Percentiles rank a stretch among this genome's conserved stretches.
phyloP scores from a whole-genome alignment of 495 filamentous ascomycete species.

The Astrocystis sublimbata region DNA sequence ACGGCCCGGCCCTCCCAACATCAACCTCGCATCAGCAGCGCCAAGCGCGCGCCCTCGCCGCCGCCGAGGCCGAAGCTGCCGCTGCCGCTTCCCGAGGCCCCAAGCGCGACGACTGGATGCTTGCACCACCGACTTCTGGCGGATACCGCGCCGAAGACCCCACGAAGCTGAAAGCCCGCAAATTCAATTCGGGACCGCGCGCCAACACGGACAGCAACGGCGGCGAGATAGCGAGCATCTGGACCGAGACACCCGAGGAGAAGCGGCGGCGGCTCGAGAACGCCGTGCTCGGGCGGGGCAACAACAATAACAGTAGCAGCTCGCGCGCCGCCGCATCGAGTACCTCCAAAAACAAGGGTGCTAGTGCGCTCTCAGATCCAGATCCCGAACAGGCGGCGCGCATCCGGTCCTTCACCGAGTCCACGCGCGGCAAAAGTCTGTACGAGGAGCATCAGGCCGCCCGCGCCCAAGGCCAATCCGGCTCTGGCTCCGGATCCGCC shows the following conservation, averaged over 20 bases:
- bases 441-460: constrained; percentile 60
- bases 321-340: neutral
- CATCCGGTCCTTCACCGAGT: constrained; percentile 40
- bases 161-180: constrained; percentile 76
- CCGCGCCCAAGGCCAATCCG: neutral
- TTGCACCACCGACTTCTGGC: constrained; percentile 71
- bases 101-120: constrained; percentile 90
- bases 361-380: too few species aligned
- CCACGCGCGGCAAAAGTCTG: constrained; percentile 62
- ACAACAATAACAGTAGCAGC: neutral
- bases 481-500: constrained; percentile 4
- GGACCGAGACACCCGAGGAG: constrained; percentile 91
- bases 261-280: constrained; percentile 78
- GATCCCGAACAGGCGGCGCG: constrained; percentile 41
- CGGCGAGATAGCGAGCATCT: constrained; percentile 61
- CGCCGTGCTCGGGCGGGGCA: constrained; percentile 75
- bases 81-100: constrained; percentile 32
- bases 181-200: constrained; percentile 71
- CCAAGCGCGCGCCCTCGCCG: constrained; percentile 25
- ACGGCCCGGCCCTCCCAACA: constrained; percentile 80
- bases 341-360: constrained; percentile 25
- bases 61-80: constrained; percentile 23
- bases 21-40: constrained; percentile 29
- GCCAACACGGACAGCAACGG: constrained; percentile 33
- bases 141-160: constrained; percentile 71